Base-by-base conservation (phyloP, 345 rosid genomes). In the Arabidopsis arenosa region DNA sequence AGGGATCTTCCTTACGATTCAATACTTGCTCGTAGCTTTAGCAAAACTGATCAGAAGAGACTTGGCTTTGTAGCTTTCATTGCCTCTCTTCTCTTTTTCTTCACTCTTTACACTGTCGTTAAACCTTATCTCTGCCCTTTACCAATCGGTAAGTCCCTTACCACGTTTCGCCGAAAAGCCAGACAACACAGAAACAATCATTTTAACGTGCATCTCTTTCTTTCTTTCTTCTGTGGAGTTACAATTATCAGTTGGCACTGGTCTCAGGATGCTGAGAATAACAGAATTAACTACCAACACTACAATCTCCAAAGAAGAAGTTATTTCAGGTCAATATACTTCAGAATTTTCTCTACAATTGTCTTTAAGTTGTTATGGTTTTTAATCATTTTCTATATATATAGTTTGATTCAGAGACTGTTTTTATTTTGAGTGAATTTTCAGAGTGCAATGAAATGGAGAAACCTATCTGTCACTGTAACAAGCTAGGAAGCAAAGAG, bases 21-120 rank as follows among this genome's bases (percentile, higher is more conserved):
- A n/a, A 70, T 90, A 43, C 82, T 92, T 57, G 82, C 86, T 28
- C 84, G 96, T 77, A 93, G 97, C 82, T 91, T 93, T 66, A 85
- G 91, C 70, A 86, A 79, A 61, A 83, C 75, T 5, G 90, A 91
- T 40, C 93, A 86, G 63, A 88, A 79, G 78, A 91, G 74, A 85
- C 66, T 93, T 44, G 85, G 87, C 35, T 88, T 77, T 70, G 91
- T 82, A 39, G 96, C 93, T 63, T 17, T 90, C 63, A 0, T 86
- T 39, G 80, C 80, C 21, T 80, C 73, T 76, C 75, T 85, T 44
- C 70, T 93, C 67, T 62, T 87, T 44, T 83, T 80, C 21, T 75
- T 88, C 54, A 87, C 85, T 80, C 80, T 88, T 66, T 87, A 80
- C 80, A 58, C 84, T 33, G 57, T 83, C 68, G 80, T 89, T 61